Base-by-base conservation (phyloP, 257 asterid species). In the Lithospermum erythrorhizon region DNA sequence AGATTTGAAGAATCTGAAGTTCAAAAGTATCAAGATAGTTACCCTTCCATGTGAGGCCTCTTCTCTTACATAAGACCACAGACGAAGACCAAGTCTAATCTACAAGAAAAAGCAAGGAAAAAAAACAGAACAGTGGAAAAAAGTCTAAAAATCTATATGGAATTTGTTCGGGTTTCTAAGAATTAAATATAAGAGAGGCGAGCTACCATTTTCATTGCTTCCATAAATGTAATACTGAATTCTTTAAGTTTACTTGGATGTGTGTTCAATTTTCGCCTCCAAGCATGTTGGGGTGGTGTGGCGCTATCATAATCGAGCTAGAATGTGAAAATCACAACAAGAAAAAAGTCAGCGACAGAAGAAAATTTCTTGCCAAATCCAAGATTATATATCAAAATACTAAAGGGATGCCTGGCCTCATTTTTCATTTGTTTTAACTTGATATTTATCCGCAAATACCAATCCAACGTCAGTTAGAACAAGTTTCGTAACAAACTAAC, bases 11-110 rank as follows among this genome's bases (percentile, higher is more conserved):
- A 58, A 30, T 19, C 27, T 20, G 10, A 20, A 8, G 41, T 5
- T 32, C 37, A 52, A 69, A 72, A 58, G 57, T 77, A 64, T 29
- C 41, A 53, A 61, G 72, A 49, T 69, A 69, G 21, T 72, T 84
- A 93, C 99, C 80, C 99, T 85, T 80, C 99, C 99, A 60, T 89
- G 85, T 51, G 99, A 86, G 60, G 99, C 99, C 77, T 93, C 99
- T 76, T 93, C 94, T 69, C 96, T 81, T 63, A 93, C 83, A 32
- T 93, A 93, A 66, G 83, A 75, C 96, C 96, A 93, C 48, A 93
- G 79, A 20, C 97, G 94, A 71, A 93, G 65, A 53, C 97, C 99
- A 65, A 93, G 99, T 53, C 95, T 81, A 73, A 89, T 65, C 99
- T 93, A 72, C 16, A 70, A 68, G 52, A 69, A 54, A 69, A 57